phyloP scores from a whole-genome alignment of 2,329 filamentous ascomycete species.

The Monilinia aucupariae region DNA sequence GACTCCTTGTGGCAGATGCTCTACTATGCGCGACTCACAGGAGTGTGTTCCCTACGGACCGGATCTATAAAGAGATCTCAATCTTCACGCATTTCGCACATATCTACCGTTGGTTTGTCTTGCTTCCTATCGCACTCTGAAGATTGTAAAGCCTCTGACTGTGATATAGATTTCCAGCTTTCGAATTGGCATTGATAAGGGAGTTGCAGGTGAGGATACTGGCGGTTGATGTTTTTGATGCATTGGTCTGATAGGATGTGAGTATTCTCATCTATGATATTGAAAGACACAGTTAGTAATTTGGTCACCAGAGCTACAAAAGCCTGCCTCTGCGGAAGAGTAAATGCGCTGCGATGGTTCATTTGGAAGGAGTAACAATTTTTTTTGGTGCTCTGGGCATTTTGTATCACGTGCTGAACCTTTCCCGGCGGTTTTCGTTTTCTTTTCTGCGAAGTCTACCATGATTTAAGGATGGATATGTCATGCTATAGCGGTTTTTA shows the following conservation, averaged over 20 bases:
- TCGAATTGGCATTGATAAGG: neutral
- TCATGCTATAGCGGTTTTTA: neutral
- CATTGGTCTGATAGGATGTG: neutral
- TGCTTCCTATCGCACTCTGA: neutral
- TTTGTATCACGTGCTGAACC: neutral
- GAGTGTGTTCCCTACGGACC: neutral
- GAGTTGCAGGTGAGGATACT: neutral
- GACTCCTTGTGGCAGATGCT: conserved; percentile 2
- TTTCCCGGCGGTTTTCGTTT: neutral
- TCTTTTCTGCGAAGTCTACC: neutral
- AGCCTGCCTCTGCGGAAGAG: neutral
- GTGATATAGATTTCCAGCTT: neutral
- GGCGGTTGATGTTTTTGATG: neutral
- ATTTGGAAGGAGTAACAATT: neutral
- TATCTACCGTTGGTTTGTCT: neutral
- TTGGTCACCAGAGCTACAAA: neutral
- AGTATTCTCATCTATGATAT: neutral
- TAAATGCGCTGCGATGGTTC: neutral
- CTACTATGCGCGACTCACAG: neutral
- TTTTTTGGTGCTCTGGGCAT: too few relatives aligned
- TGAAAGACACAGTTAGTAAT: neutral
- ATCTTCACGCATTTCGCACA: too few relatives aligned
- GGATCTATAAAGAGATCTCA: neutral
- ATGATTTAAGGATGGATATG: too few relatives aligned
- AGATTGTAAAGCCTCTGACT: neutral